Base-by-base conservation (phyloP, 2,329 filamentous ascomycete species). In the Phoma sp. region DNA sequence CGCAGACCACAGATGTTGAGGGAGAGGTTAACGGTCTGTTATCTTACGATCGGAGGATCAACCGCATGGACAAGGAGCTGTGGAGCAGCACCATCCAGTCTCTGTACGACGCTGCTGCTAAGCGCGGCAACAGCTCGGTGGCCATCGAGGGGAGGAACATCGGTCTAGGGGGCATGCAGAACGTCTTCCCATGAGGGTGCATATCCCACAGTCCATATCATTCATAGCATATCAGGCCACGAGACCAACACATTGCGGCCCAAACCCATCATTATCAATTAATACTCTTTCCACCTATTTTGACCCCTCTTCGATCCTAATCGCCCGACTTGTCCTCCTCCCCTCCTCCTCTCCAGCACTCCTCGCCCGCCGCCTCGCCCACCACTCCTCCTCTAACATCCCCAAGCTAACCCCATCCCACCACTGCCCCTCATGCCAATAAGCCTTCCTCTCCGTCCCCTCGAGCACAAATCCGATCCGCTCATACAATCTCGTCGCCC, bases 1-100 rank as follows among this genome's bases (percentile, higher is more conserved):
- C 88, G 0, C 88, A 90, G 76, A 90, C 87, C 0, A 89, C 86
- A 0, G 88, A 90, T 62, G 88, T 90, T 0, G 88, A 90, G 68
- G 88, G 87, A 4, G 88, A 90, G 68, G 85, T 90, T 7, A 91
- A 90, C 61, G 88, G 88, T 0, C 75, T 91, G 52, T 70, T 89
- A 61, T 89, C 87, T 0, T 89, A 89, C 62, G 87, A 90, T 68
- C 82, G 88, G 1, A 78, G 86, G 0, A 53, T 88, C 0, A 68
- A 87, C 30, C 77, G 87, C 0, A 81, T 83, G 4, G 76, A 89
- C 53, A 73, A 77, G 35, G 70, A 74, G 7, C 82, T 85, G 72
- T 89, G 87, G 87, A 80, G 78, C 62, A 67, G 66, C 0, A 86
- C 88, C 65, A 88, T 89, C 39, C 70, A 81, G 60, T 79, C 77